Conservation (phyloP, 805 yeast genomes). For the Starmerella kuoi region DNA sequence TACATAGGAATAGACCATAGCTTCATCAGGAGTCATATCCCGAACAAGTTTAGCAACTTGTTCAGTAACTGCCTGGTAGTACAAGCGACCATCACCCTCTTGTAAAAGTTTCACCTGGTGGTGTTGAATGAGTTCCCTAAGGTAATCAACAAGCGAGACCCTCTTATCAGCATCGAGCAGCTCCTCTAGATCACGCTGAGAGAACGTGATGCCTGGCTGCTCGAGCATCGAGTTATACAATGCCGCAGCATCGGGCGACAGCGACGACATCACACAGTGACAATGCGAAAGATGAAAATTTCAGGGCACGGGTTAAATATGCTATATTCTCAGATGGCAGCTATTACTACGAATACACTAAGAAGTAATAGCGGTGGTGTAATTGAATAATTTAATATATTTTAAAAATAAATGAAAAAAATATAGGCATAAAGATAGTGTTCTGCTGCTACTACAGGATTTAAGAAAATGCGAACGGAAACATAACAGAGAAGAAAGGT, state of each 20-base stretch:
- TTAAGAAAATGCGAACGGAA: too few species aligned
- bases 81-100: conserved; percentile 42
- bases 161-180: conserved; percentile 36
- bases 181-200: conserved; percentile 56
- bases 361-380: too few species aligned
- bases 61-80: conserved; percentile 61
- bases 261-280: background rate
- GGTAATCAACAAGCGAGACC: conserved; percentile 32
- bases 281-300: background rate
- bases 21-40: conserved; percentile 75
- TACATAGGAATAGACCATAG: conserved; percentile 79
- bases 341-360: too few species aligned
- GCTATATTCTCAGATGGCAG: too few species aligned
- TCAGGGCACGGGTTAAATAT: conserved; percentile 6
- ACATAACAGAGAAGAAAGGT: too few species aligned
- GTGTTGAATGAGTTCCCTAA: conserved; percentile 39
- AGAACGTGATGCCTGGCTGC: conserved; percentile 38
- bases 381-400: too few species aligned
- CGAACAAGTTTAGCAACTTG: conserved; percentile 66
- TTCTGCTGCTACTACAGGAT: too few species aligned
- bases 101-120: conserved; percentile 59
- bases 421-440: too few species aligned
- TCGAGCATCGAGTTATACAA: conserved; percentile 57
- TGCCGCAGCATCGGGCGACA: conserved; percentile 34
- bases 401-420: too few species aligned